Conservation (phyloP, 192 early-diverging fungal genomes). For the Coemansia sp. region DNA sequence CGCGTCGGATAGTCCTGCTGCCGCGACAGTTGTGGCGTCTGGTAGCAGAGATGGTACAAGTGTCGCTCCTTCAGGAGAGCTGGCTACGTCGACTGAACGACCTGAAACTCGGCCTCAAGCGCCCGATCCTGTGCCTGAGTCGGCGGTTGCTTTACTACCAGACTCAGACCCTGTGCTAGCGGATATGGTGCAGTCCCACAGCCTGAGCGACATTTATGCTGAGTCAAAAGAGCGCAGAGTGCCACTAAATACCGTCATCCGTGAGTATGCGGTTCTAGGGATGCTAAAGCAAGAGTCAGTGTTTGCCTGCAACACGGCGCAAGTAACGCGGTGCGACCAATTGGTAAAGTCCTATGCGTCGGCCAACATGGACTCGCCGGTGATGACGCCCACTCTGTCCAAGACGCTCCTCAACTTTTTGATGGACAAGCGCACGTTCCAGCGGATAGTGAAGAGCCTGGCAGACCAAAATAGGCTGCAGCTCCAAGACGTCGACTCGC, state of each 20-base stretch:
- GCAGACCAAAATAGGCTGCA: conserved; percentile 8
- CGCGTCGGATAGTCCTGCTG: not conserved
- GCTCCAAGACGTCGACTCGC: not conserved
- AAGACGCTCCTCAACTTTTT: not conserved
- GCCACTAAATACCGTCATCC: conserved; percentile 14
- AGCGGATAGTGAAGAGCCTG: conserved; percentile 19
- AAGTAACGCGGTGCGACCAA: conserved; percentile 1
- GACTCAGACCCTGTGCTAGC: not conserved
- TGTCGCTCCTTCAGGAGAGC: not conserved
- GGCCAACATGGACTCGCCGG: not conserved
- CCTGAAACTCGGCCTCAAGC: not conserved
- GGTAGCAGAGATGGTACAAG: no score
- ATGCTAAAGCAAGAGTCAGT: conserved; percentile 26
- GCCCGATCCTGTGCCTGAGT: no score
- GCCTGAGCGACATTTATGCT: conserved; percentile 12
- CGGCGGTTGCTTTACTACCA: not conserved
- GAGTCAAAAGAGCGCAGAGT: conserved; percentile 15
- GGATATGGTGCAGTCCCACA: conserved; percentile 2
- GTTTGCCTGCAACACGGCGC: not conserved
- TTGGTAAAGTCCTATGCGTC: conserved; percentile 6
- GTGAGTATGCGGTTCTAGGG: conserved; percentile 25
- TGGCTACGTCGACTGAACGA: not conserved
- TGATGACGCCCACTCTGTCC: conserved; percentile 6
- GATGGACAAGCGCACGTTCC: conserved; percentile 38
- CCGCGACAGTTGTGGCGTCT: not conserved